These are phyloP conservation scores for Tetrahymena thermophila DNA, from an alignment of 73 alveolate species.

Conservation along the genomic window DNA sequence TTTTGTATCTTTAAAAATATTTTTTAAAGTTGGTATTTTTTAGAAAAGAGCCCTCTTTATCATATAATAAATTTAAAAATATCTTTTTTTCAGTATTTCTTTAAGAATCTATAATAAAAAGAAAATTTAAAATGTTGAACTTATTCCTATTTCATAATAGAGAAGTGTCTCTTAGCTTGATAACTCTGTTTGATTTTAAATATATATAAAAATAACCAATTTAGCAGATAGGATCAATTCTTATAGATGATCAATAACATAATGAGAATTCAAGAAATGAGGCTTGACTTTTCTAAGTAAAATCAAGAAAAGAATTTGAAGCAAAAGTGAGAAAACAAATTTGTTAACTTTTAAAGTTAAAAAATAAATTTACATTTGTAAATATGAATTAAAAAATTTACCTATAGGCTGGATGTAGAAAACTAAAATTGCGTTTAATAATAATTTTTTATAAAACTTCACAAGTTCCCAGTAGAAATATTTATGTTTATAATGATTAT, in stretches of 20 bases:
- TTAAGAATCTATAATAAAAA: background rate
- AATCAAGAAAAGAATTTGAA: background rate
- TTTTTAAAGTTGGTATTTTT: background rate
- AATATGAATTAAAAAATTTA: background rate
- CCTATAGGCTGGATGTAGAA: background rate
- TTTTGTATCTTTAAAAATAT: background rate
- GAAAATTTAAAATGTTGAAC: background rate
- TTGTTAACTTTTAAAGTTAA: background rate
- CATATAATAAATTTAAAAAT: background rate
- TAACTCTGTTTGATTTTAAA: background rate
- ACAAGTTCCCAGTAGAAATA: background rate
- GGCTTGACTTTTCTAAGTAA: background rate
- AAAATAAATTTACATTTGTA: background rate
- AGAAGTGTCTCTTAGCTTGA: background rate
- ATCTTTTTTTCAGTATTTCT: background rate
- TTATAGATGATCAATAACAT: background rate
- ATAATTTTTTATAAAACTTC: background rate
- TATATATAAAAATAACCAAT: background rate
- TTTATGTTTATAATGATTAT: background rate
- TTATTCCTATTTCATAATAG: background rate
- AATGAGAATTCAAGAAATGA: background rate
- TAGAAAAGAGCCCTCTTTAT: background rate
- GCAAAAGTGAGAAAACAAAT: background rate
- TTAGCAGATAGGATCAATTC: background rate
- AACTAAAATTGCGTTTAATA: background rate